Base-by-base conservation (phyloP, 257 asterid genomes). In the Echites panduratus region DNA sequence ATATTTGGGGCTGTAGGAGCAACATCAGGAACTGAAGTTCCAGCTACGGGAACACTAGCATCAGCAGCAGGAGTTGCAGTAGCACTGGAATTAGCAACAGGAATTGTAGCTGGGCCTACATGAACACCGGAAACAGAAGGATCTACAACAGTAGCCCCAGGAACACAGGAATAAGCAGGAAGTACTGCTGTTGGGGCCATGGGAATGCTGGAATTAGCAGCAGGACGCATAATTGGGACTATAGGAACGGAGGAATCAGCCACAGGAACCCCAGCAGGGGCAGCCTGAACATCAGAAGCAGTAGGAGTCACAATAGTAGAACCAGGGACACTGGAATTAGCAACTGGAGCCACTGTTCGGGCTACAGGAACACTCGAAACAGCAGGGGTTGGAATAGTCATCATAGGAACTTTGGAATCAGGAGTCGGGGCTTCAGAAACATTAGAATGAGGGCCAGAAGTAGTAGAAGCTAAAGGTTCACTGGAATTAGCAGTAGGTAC, bases 281-380 rank as follows among this genome's bases (percentile, higher is more conserved):
- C 16, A 19, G 24, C 72, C 44, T 49, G 62, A 71, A 53, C 52
- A 48, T 1, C 14, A 19, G 73, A 35, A 20, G 41, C 70, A 54
- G 16, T 40, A 19, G 69, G 7, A 72, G 49, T 11, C 2, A 43
- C 5, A 44, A 27, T 19, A 14, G 64, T 7, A 29, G 7, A 47
- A 13, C 4, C 29, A 47, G 81, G 5, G 49, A 35, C 22, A 45
- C 57, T 24, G 56, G 85, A 59, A 76, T 80, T 82, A 24, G 44
- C 41, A 41, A 26, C 73, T n/a, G 29, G 58, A 27, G 71, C 43
- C 20, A 40, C 66, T 11, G 71, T 17, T n/a, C 50, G 29, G 40
- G 44, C 40, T 20, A 26, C 53, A 41, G 72, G 43, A 17, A 49
- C 85, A 20, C 44, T 14, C 11, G 72, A 45, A 48, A n/a, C 61